These are phyloP conservation scores for Saturnispora saitoi DNA, from an alignment of 805 yeast species.

Conservation along the genomic window DNA sequence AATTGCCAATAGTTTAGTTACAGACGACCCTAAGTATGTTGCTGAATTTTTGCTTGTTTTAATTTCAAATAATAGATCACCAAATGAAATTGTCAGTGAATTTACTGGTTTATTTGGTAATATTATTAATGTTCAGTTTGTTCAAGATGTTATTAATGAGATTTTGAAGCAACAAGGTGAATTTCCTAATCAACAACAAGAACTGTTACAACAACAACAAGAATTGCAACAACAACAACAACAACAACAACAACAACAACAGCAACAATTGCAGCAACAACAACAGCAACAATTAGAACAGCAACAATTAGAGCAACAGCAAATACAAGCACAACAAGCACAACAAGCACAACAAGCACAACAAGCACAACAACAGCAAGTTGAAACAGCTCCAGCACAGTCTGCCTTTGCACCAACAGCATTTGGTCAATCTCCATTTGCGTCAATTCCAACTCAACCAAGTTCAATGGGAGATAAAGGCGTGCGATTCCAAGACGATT, in stretches of 20 bases:
- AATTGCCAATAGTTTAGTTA: conserved; percentile 35
- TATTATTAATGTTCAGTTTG: conserved; percentile 48
- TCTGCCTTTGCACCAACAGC: conserved; percentile 4
- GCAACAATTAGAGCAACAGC: conserved; percentile 12
- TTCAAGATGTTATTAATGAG: conserved; percentile 50
- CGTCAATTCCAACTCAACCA: conserved; percentile 8
- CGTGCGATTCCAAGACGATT: conserved; percentile 24
- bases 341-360: conserved; percentile 14
- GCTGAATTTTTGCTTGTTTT: conserved; percentile 69
- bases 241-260: conserved; percentile 15
- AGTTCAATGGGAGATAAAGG: conserved; percentile 15
- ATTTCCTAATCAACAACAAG: conserved; percentile 13
- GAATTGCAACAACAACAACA: conserved; percentile 9
- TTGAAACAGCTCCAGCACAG: conserved; percentile 14
- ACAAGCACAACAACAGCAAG: conserved; percentile 13
- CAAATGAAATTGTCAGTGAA: conserved; percentile 53
- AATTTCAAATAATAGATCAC: conserved; percentile 58
- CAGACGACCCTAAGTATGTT: conserved; percentile 49
- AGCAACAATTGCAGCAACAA: conserved; percentile 11
- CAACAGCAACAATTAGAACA: conserved; percentile 14
- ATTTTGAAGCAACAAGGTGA: conserved; percentile 33
- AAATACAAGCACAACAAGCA: conserved; percentile 6
- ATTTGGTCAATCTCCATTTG: conserved; percentile 5
- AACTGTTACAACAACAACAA: conserved; percentile 14
- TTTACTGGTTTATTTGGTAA: conserved; percentile 53